phyloP scores from a whole-genome alignment of 306 rosid genomes.

The Citrullus mucosospermus region DNA sequence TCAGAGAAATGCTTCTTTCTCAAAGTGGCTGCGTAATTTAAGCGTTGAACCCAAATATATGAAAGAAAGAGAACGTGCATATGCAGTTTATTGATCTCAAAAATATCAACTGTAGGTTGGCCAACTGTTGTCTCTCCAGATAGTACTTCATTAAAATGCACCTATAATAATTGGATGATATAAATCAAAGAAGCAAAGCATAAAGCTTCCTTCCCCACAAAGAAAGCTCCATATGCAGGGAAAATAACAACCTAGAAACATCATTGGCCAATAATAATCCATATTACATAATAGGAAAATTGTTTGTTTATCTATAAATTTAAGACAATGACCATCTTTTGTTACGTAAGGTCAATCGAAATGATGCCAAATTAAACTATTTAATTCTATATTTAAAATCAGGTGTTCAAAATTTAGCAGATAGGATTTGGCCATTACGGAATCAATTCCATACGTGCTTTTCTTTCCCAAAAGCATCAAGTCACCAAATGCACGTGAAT shows the following conservation, averaged over 20 bases:
- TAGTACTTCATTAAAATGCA: conserved; percentile 39
- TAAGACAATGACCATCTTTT: not conserved
- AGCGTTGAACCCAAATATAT: conserved; percentile 77
- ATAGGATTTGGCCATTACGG: not conserved
- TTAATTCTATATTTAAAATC: not conserved
- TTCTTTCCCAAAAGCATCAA: not conserved
- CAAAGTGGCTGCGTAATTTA: conserved; percentile 32
- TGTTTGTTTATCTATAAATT: not conserved
- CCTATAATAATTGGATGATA: conserved; percentile 31
- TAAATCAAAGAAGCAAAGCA: not conserved
- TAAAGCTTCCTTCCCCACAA: not conserved
- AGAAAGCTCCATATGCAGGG: not conserved
- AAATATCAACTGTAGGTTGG: conserved; percentile 60
- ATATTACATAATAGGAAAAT: not conserved
- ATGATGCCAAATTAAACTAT: not conserved
- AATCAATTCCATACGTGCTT: not conserved
- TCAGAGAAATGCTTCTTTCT: conserved; percentile 19
- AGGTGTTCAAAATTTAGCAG: not conserved
- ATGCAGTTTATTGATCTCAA: conserved; percentile 67
- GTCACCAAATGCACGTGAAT: not conserved
- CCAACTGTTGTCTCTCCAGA: conserved; percentile 42
- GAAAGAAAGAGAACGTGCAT: conserved; percentile 81
- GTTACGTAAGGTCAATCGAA: not conserved
- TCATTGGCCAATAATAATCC: not conserved
- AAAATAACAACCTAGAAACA: not conserved